Evolutionary conservation across 2,329 filamentous ascomycete species (phyloP).

Genomic region (Tolypocladium tundrense): DNA sequence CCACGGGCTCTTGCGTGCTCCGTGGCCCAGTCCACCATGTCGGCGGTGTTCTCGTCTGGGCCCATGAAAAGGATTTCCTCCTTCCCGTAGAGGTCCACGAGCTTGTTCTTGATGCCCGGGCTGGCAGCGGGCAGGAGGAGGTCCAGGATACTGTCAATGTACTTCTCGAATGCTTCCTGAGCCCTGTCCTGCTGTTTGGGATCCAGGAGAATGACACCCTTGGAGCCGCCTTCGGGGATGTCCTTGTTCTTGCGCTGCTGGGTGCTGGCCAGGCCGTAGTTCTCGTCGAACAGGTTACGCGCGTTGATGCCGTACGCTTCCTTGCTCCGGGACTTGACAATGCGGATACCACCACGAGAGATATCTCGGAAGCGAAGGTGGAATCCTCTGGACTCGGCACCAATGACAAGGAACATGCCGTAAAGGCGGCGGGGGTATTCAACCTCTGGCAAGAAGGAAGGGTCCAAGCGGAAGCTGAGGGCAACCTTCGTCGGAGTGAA

Average conservation of each 20-base stretch:
- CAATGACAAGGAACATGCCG: conserved; percentile 98
- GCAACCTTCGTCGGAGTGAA: conserved; percentile 96
- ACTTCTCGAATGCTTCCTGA: conserved; percentile 93
- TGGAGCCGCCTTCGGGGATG: conserved; percentile 94
- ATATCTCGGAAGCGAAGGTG: conserved; percentile 97
- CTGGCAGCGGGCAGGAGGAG: conserved; percentile 81
- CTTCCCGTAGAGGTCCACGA: conserved; percentile 90
- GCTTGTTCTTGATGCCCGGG: conserved; percentile 96
- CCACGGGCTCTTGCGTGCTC: conserved; percentile 80
- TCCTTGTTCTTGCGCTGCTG: conserved; percentile 99
- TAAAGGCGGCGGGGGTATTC: conserved; percentile 93
- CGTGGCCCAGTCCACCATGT: conserved; percentile 97
- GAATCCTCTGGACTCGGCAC: conserved; percentile 92
- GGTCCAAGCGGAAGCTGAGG: conserved; percentile 88
- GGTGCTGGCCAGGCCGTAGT: conserved; percentile 95
- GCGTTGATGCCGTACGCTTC: conserved; percentile 96
- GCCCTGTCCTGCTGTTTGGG: conserved; percentile 90
- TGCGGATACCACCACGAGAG: conserved; percentile 91
- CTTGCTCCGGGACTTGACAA: conserved; percentile 94
- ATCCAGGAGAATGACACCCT: conserved; percentile 93
- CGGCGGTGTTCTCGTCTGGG: conserved; percentile 96
- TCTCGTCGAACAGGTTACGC: conserved; percentile 93
- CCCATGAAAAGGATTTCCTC: conserved; percentile 98
- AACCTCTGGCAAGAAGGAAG: conserved; percentile 75
- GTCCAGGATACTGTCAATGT: conserved; percentile 97